These are phyloP conservation scores for Ampelomyces quisqualis DNA, from an alignment of 2,329 filamentous ascomycete species.

Conservation along the genomic window DNA sequence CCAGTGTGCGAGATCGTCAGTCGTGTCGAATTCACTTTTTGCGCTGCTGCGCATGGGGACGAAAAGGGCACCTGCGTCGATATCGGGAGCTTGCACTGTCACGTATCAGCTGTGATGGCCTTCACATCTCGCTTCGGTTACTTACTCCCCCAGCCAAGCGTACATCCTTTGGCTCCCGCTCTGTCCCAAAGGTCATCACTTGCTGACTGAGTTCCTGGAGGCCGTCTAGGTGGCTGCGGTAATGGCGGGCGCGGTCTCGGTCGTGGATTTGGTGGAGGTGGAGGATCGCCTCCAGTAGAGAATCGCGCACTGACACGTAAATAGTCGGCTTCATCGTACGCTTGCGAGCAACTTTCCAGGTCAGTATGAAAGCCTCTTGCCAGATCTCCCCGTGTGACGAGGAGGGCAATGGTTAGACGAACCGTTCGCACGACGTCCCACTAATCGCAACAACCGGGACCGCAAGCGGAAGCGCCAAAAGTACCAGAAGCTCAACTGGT, in stretches of 20 bases:
- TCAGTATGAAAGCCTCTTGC: too few species aligned
- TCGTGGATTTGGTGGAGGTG: conserved; percentile 1
- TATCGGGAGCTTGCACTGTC: conserved; percentile 11
- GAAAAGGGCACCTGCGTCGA: conserved; percentile 10
- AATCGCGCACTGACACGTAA: background rate
- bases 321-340: background rate
- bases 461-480: too few species aligned
- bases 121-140: background rate
- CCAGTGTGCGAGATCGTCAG: conserved; percentile 11
- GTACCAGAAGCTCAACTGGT: too few species aligned
- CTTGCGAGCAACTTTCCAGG: too few species aligned
- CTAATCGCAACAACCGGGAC: too few species aligned
- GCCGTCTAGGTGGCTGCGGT: conserved; percentile 6
- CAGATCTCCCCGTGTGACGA: too few species aligned
- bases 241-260: conserved; percentile 10
- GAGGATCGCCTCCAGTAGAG: background rate
- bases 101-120: background rate
- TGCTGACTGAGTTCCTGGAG: conserved; percentile 4
- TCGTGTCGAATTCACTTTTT: conserved; percentile 6
- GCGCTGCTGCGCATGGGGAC: conserved; percentile 9
- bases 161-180: conserved; percentile 16
- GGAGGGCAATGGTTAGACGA: too few species aligned
- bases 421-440: too few species aligned
- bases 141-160: conserved; percentile 10
- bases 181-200: conserved; percentile 11